Conservation (phyloP, 1,139 yeast species). For the Yamadazyma atlantica region DNA sequence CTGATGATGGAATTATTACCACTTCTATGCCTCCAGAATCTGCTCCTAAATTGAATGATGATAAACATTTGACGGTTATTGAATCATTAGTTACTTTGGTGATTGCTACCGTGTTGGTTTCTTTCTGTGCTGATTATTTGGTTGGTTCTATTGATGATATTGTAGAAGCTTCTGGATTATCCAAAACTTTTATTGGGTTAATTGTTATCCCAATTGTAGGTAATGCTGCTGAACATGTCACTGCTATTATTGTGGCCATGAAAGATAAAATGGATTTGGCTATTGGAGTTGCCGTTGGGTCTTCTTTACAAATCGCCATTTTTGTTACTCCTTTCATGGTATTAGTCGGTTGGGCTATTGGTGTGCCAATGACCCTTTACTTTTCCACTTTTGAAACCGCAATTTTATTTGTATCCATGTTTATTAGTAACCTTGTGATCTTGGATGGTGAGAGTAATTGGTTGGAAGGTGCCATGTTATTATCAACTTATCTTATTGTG, state of each 20-base stretch:
- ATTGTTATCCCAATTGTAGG: constrained; percentile 95
- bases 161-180: constrained; percentile 79
- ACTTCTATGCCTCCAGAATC: constrained; percentile 30
- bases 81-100: constrained; percentile 53
- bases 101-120: constrained; percentile 73
- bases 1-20: constrained; percentile 37
- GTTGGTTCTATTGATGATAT: constrained; percentile 91
- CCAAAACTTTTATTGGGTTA: constrained; percentile 93
- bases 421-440: constrained; percentile 82
- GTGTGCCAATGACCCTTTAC: constrained; percentile 88
- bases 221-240: constrained; percentile 97
- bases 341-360: constrained; percentile 84
- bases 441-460: constrained; percentile 95
- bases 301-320: constrained; percentile 90
- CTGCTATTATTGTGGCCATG: constrained; percentile 92
- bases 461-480: constrained; percentile 92
- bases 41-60: constrained; percentile 25
- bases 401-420: constrained; percentile 81
- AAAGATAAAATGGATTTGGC: constrained; percentile 98
- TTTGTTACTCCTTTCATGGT: constrained; percentile 96
- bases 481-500: constrained; percentile 80
- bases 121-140: constrained; percentile 88
- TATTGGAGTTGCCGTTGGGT: constrained; percentile 96
- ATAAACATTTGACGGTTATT: constrained; percentile 34
- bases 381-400: constrained; percentile 94